Evolutionary conservation across 306 rosid species (phyloP).

Genomic region (Sophora flavescens): DNA sequence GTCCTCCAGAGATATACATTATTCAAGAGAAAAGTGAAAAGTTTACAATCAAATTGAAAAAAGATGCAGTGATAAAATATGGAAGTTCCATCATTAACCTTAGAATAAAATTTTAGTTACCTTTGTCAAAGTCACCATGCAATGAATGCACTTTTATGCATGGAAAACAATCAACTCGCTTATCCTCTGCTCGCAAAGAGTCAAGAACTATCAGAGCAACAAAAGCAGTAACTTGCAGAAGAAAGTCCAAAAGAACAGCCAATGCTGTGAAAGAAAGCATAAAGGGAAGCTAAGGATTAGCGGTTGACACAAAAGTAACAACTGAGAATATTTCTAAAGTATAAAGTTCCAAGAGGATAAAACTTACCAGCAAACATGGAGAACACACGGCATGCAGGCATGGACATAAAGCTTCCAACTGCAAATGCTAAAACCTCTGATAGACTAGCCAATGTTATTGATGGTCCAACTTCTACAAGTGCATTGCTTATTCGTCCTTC

Average conservation of each 20-base stretch:
- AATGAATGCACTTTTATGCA: conserved; percentile 71
- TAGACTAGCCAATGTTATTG: conserved; percentile 94
- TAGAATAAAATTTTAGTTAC: conserved; percentile 50
- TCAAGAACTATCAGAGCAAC: conserved; percentile 93
- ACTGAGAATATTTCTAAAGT: conserved; percentile 32
- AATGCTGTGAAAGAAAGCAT: conserved; percentile 74
- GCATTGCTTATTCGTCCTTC: conserved; percentile 96
- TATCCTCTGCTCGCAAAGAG: conserved; percentile 83
- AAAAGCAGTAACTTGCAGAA: conserved; percentile 95
- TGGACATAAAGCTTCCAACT: conserved; percentile 96
- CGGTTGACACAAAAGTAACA: conserved; percentile 37
- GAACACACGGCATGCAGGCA: conserved; percentile 99
- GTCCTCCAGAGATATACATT: conserved; percentile 15
- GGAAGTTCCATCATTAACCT: conserved; percentile 33
- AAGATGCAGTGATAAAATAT: conserved; percentile 24
- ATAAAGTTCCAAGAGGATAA: conserved; percentile 37
- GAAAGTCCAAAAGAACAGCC: conserved; percentile 94
- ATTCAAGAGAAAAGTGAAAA: conserved; percentile 25
- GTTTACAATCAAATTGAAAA: conserved; percentile 18
- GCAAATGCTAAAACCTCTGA: conserved; percentile 98
- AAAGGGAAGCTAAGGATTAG: conserved; percentile 48
- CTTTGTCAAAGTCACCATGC: conserved; percentile 69
- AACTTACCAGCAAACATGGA: conserved; percentile 97
- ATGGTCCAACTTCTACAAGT: conserved; percentile 98
- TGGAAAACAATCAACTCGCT: conserved; percentile 94